These are phyloP conservation scores for Striga hermonthica DNA, from an alignment of 305 asterid genomes.

Conservation along the genomic window DNA sequence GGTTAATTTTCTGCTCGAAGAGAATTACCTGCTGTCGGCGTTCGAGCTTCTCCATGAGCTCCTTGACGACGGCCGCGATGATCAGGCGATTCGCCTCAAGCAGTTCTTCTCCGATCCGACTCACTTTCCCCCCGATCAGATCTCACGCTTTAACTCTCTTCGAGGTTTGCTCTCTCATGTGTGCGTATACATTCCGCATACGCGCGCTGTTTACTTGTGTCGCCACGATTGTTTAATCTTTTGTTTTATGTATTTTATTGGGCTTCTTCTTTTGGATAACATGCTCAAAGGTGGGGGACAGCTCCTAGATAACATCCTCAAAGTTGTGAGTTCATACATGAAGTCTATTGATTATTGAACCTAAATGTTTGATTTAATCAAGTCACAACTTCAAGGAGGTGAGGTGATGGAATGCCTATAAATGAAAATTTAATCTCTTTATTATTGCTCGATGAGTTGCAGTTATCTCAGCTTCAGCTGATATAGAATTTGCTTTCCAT, in stretches of 20 bases:
- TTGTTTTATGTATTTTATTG: neutral
- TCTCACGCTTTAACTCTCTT: conserved; percentile 84
- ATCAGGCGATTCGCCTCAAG: conserved; percentile 93
- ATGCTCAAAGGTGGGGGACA: conserved; percentile 3
- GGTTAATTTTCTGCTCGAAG: conserved; percentile 90
- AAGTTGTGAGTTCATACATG: conserved; percentile 9
- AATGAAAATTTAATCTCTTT: neutral
- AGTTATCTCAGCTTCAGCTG: neutral
- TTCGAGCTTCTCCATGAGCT: conserved; percentile 99
- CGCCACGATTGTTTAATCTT: conserved; percentile 17
- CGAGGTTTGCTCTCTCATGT: conserved; percentile 54
- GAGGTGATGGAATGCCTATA: conserved; percentile 25
- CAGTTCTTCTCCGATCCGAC: conserved; percentile 83
- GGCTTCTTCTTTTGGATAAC: conserved; percentile 7
- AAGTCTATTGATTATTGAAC: conserved; percentile 8
- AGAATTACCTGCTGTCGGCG: conserved; percentile 90
- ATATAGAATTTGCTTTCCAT: conserved; percentile 9
- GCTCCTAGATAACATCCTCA: conserved; percentile 1
- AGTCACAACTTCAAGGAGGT: conserved; percentile 22
- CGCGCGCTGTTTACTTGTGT: conserved; percentile 14
- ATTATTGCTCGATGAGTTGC: neutral
- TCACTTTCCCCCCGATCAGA: conserved; percentile 92
- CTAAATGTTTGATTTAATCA: conserved; percentile 1
- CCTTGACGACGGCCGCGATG: conserved; percentile 93
- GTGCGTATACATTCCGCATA: neutral